phyloP scores from a whole-genome alignment of 1,284 basidiomycete genomes.

The Apiotrichum laibachii region DNA sequence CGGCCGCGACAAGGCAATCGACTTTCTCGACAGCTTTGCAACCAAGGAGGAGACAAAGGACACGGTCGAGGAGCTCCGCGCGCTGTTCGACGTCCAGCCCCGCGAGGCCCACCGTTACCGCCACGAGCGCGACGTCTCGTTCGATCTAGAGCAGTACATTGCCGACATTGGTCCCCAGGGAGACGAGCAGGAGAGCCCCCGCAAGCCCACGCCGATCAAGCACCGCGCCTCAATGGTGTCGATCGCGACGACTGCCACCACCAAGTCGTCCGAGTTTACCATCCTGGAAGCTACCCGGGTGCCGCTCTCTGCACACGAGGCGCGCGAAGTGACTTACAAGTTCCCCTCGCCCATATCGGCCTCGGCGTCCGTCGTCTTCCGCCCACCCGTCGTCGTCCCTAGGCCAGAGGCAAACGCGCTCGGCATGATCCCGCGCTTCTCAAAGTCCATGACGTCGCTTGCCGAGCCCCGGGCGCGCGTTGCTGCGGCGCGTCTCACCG shows the following conservation, averaged over 20 bases:
- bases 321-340: background rate
- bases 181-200: background rate
- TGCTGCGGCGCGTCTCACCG: background rate
- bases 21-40: slow-evolving; percentile 21
- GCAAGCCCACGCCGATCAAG: background rate
- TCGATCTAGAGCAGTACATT: slow-evolving; percentile 41
- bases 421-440: slow-evolving; percentile 1
- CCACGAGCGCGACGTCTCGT: slow-evolving; percentile 26
- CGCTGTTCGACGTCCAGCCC: background rate
- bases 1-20: slow-evolving; percentile 25
- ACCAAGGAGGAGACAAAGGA: background rate
- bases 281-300: slow-evolving; percentile 22
- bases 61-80: slow-evolving; percentile 13
- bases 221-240: background rate
- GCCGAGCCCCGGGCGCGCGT: background rate
- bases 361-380: too few relatives aligned
- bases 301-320: background rate
- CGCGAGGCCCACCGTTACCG: too few relatives aligned
- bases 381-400: too few relatives aligned
- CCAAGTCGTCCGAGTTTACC: slow-evolving; percentile 15
- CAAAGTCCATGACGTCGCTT: slow-evolving; percentile 12
- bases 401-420: background rate
- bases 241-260: background rate
- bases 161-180: slow-evolving; percentile 21
- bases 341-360: background rate